Evolutionary conservation across 768 basidiomycete species (phyloP).

Genomic region (Boletus vermiculosoides): DNA sequence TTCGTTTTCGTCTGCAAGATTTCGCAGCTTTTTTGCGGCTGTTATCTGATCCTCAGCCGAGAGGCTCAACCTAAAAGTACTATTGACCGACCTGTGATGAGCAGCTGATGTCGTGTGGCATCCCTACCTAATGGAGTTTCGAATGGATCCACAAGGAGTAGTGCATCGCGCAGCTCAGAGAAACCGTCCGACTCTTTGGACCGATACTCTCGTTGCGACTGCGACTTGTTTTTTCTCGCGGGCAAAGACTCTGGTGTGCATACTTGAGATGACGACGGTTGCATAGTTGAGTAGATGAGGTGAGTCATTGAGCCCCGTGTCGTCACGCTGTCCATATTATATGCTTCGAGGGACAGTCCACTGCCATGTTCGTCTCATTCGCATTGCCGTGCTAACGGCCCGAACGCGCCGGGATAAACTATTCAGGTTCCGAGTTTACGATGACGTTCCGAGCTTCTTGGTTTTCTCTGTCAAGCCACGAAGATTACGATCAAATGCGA

Average conservation of each 20-base stretch:
- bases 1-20: conserved; percentile 27
- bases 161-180: conserved; percentile 27
- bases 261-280: conserved; percentile 10
- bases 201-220: conserved; percentile 31
- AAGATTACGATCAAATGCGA: not conserved
- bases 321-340: conserved; percentile 15
- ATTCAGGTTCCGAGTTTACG: not conserved
- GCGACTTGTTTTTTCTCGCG: conserved; percentile 22
- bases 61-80: not conserved
- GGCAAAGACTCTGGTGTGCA: conserved; percentile 5
- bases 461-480: not conserved
- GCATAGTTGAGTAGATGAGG: conserved; percentile 14
- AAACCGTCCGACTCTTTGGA: conserved; percentile 32
- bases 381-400: not conserved
- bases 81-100: conserved; percentile 21
- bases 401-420: not conserved
- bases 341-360: not conserved
- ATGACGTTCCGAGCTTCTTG: not conserved
- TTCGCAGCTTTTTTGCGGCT: conserved; percentile 51
- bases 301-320: conserved; percentile 8
- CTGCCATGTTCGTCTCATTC: conserved; percentile 1
- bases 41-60: conserved; percentile 6
- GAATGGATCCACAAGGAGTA: conserved; percentile 26
- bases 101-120: conserved; percentile 31
- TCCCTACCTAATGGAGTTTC: conserved; percentile 25